Base-by-base conservation (phyloP, 2,329 filamentous ascomycete species). In the Aspergillus unguis region DNA sequence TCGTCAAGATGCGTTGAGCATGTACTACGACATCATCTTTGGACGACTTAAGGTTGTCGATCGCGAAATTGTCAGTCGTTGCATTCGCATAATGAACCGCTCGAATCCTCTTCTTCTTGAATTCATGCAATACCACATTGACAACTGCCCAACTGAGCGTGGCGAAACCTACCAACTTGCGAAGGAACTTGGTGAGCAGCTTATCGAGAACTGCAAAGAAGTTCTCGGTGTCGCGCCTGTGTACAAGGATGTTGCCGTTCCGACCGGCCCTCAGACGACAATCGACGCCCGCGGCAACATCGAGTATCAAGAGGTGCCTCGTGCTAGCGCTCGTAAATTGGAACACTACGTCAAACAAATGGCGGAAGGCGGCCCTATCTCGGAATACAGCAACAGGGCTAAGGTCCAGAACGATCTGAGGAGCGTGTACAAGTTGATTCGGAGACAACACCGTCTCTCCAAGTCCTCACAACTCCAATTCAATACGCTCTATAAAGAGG, bases 81-180 rank as follows among this genome's bases (percentile, higher is more conserved):
- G 94, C 76, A 97, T 99, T 67, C 88, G 90, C 62, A 94, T 99
- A 75, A 99, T 99, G 94, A 99, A 96, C 79, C 88, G 94, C 58
- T 96, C 94, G 32, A 99, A 97, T 71, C 94, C 94, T 2, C 87
- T 90, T 33, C 84, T 99, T 1, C 83, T 99, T 53, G 92, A 99
- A 63, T 99, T 96, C 75, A 99, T 99, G 94, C 94, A 99, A 71
- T 97, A 99, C 66, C 94, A 99, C 77, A 99, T 99, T 67, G 94
- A 99, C 67, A 94, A 97, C 78, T 97, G 92, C 77, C 94, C 94
- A 0, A 92, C 92, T 0, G 92, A 99, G 68, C 87, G 92, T 46
- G 94, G 94, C 54, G 94, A 99, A 77, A 99, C 94, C 1, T 99
- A 99, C 75, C 84, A 94, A 75, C 85, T 99, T n/a, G 94, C 94